These are phyloP conservation scores for Guillardia theta DNA, from an alignment of 78 protist species.

Conservation along the genomic window DNA sequence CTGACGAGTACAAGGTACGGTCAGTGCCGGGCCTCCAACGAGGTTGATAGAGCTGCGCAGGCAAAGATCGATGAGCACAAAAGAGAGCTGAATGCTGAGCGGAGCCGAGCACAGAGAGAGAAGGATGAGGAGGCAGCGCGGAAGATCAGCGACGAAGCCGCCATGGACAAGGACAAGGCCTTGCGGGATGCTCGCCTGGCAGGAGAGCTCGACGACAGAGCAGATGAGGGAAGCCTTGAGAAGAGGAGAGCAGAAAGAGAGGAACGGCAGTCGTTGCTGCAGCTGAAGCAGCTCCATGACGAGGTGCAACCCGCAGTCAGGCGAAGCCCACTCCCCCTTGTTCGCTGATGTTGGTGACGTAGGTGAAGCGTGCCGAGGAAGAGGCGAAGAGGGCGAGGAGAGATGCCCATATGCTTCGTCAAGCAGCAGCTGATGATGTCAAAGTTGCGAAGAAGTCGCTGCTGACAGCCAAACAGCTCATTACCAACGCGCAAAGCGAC, in stretches of 20 bases:
- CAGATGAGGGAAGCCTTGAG: background rate
- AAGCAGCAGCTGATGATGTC: too few species aligned
- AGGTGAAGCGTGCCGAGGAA: background rate
- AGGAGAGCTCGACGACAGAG: background rate
- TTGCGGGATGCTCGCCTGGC: background rate
- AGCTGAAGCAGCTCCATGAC: background rate
- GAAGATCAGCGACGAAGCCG: background rate
- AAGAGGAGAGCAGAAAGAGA: background rate
- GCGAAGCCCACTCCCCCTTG: background rate
- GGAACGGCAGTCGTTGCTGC: background rate
- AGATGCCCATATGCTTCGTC: background rate
- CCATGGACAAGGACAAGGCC: background rate
- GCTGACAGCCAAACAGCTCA: too few species aligned
- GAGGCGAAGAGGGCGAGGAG: background rate
- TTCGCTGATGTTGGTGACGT: background rate
- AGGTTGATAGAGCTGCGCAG: too few species aligned
- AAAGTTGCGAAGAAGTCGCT: too few species aligned
- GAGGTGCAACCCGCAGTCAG: background rate
- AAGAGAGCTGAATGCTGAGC: background rate
- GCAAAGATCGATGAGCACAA: background rate
- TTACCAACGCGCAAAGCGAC: too few species aligned
- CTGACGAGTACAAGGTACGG: background rate
- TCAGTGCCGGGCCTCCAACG: too few species aligned
- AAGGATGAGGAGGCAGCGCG: background rate
- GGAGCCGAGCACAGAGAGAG: background rate